These are phyloP conservation scores for Carex scoparia DNA, from an alignment of 176 grass and related monocot genomes.

Conservation along the genomic window DNA sequence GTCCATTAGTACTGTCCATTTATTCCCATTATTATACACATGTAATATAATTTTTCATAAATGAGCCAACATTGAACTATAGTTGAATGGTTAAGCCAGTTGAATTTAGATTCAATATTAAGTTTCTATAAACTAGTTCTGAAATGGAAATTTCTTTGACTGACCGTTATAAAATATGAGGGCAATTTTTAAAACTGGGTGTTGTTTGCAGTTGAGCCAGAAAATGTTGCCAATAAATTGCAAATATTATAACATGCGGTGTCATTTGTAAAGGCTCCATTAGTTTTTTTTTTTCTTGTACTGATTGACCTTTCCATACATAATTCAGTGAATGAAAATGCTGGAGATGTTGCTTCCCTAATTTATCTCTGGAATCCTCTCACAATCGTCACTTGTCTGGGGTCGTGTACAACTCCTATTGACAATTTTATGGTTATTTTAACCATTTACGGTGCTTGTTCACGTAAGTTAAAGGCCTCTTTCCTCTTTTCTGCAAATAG, in stretches of 20 bases:
- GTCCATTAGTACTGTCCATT: not conserved
- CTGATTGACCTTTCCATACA: not conserved
- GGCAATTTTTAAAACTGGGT: not conserved
- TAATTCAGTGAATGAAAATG: constrained; percentile 31
- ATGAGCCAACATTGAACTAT: not conserved
- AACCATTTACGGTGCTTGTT: constrained; percentile 85
- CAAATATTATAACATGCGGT: not conserved
- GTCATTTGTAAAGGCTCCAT: not conserved
- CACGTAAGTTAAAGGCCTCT: constrained; percentile 43
- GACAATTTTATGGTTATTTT: constrained; percentile 91
- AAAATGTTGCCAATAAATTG: not conserved
- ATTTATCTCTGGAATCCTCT: constrained; percentile 97
- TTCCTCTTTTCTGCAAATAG: not conserved
- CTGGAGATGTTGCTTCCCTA: constrained; percentile 78
- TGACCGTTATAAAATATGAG: not conserved
- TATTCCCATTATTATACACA: not conserved
- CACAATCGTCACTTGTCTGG: constrained; percentile 81
- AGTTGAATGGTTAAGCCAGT: not conserved
- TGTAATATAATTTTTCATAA: not conserved
- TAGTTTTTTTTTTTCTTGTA: constrained; percentile 24
- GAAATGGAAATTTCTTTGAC: not conserved
- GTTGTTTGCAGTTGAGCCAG: not conserved
- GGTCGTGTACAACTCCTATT: constrained; percentile 81
- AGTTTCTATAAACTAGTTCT: not conserved
- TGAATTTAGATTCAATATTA: not conserved